phyloP scores from a whole-genome alignment of 2,329 filamentous ascomycete species.

The Pyrenophora seminiperda region DNA sequence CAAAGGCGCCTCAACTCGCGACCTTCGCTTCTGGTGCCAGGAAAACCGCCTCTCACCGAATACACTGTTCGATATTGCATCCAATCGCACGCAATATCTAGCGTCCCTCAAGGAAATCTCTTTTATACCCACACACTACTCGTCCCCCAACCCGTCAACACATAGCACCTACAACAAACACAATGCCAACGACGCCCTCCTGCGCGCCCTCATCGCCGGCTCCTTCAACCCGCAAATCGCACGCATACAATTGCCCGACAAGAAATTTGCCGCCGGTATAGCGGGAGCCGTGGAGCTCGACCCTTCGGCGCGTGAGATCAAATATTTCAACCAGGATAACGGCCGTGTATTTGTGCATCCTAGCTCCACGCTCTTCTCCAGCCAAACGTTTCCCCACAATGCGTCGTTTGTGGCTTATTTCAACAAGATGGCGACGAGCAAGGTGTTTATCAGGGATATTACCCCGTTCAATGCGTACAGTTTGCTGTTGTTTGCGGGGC shows the following conservation, averaged over 20 bases:
- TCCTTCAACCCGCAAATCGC: constrained; percentile 78
- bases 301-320: constrained; percentile 88
- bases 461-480: constrained; percentile 93
- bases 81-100: constrained; percentile 84
- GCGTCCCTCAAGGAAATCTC: constrained; percentile 84
- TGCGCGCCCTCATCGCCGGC: constrained; percentile 57
- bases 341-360: constrained; percentile 89
- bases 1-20: constrained; percentile 61
- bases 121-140: constrained; percentile 63
- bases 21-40: constrained; percentile 77
- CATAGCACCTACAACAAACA: constrained; percentile 54
- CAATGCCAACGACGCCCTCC: constrained; percentile 52
- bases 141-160: constrained; percentile 32
- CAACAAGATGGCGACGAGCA: constrained; percentile 86
- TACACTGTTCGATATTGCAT: constrained; percentile 84
- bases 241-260: constrained; percentile 90
- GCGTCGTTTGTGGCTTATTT: constrained; percentile 88
- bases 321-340: constrained; percentile 71
- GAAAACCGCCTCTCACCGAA: constrained; percentile 83
- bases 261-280: constrained; percentile 87
- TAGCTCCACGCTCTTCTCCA: constrained; percentile 81
- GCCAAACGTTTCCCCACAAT: constrained; percentile 74
- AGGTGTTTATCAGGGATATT: constrained; percentile 88
- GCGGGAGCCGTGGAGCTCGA: constrained; percentile 91
- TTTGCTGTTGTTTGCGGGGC: constrained; percentile 84